A percentile compares a stretch with the other conserved stretches of the same genome.
phyloP scores from a whole-genome alignment of 805 yeast genomes.

The Metschnikowia baotianmanensis region DNA sequence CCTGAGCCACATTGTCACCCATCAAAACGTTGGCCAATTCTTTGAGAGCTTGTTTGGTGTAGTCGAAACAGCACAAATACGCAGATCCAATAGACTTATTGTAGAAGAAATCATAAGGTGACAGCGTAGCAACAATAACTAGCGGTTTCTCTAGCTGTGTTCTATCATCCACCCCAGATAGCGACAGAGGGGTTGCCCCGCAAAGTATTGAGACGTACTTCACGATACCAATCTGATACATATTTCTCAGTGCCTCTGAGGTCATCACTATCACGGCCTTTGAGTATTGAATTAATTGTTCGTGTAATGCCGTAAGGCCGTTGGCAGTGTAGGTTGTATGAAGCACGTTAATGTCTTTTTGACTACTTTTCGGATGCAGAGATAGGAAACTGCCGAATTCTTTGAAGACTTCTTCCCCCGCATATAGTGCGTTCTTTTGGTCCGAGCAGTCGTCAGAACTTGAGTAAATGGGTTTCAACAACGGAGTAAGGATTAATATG shows the following conservation, averaged over 20 bases:
- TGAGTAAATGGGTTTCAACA: constrained; percentile 36
- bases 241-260: constrained; percentile 57
- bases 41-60: constrained; percentile 49
- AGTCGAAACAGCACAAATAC: constrained; percentile 60
- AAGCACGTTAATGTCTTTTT: constrained; percentile 41
- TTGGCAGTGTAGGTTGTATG: constrained; percentile 60
- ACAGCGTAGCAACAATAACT: constrained; percentile 57
- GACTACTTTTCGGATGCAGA: constrained; percentile 32
- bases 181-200: constrained; percentile 39
- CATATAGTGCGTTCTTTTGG: constrained; percentile 23
- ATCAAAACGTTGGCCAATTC: constrained; percentile 50
- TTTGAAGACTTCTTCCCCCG: constrained; percentile 53
- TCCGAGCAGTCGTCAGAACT: constrained; percentile 7
- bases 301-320: constrained; percentile 55
- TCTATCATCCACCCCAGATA: constrained; percentile 19
- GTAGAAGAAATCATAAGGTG: constrained; percentile 61
- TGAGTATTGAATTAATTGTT: constrained; percentile 49
- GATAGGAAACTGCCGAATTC: constrained; percentile 47
- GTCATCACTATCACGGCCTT: constrained; percentile 53
- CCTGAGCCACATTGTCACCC: constrained; percentile 52
- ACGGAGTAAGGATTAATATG: constrained; percentile 37
- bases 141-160: constrained; percentile 46
- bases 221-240: constrained; percentile 60
- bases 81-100: constrained; percentile 54
- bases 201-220: constrained; percentile 56